Base-by-base conservation (phyloP, 768 basidiomycete genomes). In the Mycena olivaceomarginata region DNA sequence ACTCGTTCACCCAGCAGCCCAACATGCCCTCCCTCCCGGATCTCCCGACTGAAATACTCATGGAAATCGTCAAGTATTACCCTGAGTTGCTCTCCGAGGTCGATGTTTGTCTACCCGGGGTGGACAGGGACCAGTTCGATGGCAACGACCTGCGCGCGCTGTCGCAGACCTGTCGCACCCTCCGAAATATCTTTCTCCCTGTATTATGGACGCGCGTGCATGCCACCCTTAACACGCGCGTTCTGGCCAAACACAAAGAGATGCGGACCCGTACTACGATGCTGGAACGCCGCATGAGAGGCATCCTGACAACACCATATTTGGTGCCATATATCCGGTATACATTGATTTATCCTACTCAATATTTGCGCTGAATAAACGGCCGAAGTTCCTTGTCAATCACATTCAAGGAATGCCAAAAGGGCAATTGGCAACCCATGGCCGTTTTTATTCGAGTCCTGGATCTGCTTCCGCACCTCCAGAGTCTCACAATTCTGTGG, bases 81-180 rank as follows among this genome's bases (percentile, higher is more conserved):
- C 31, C 31, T 31, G 2, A 31, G 31, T 31, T 31, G 31, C 31
- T 31, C 4, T 31, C 31, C 31, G 31, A 31, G 12, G 5, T 69
- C 10, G 73, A 74, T n/a, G 67, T 67, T 12, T 5, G 18, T n/a
- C 18, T 59, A 9, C 25, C 39, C 6, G 72, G 65, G 6, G 57
- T 67, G 22, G 7, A 1, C 56, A 60, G 60, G 40, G 18, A 69
- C 0, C 40, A 69, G 43, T 75, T 56, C 62, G 16, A 16, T 10
- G 67, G 74, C 8, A 69, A 63, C 40, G 74, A 75, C 45, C 40
- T 75, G n/a, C 74, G 74, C 5, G 73, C 67, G 7, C 60, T 74
- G n/a, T 74, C 73, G 2, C 73, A 74, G 46, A 74, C 73, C 8
- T 68, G 37, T 37, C 67, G 59, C 31, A 22, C 15, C 3, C 46